Base-by-base conservation (phyloP, 2,329 filamentous ascomycete species). In the Pseudocercospora fijiensis region DNA sequence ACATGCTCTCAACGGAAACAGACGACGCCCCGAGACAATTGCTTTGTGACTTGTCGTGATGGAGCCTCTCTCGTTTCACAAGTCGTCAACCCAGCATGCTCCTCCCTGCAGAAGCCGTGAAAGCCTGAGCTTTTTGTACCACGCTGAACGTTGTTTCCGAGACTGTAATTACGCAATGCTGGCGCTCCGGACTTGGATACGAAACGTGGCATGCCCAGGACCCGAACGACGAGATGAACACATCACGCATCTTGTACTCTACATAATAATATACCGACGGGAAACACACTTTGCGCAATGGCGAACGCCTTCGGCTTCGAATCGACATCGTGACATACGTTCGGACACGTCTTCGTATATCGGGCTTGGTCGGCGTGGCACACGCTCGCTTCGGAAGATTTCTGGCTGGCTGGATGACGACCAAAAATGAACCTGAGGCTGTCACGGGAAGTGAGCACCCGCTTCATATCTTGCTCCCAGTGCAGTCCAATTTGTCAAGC, bases 41-140 rank as follows among this genome's bases (percentile, higher is more conserved):
- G 33, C 56, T 58, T 58, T 47, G 56, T 58, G 56, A 58, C 56
- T 47, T 16, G 56, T 58, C 61, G 51, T 55, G 51, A 55, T n/a
- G 51, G 20, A 27, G 28, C 28, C 24, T 51, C 18, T 55, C 24
- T n/a, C 51, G 51, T 55, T 33, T 55, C 51, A 55, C 51, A 22
- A 13, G 4, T 55, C 28, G 13, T 13, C 4, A 28, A 33, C 51
- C 27, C 26, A 55, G 11, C 51, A 51, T 51, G 47, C 20, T 33
- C 26, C 28, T 55, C 51, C 51, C 51, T 55, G 51, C 27, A 11
- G 24, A 55, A 8, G 51, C 22, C 8, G 51, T 28, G 8, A n/a
- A 26, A 28, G 24, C 26, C 22, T n/a, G 16, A n/a, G 27, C 51
- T 18, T 22, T 26, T 33, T 28, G 51, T 33, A 55, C 51, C 51